phyloP scores from a whole-genome alignment of 1,284 basidiomycete species.

The Gastroboletus turbinatus region DNA sequence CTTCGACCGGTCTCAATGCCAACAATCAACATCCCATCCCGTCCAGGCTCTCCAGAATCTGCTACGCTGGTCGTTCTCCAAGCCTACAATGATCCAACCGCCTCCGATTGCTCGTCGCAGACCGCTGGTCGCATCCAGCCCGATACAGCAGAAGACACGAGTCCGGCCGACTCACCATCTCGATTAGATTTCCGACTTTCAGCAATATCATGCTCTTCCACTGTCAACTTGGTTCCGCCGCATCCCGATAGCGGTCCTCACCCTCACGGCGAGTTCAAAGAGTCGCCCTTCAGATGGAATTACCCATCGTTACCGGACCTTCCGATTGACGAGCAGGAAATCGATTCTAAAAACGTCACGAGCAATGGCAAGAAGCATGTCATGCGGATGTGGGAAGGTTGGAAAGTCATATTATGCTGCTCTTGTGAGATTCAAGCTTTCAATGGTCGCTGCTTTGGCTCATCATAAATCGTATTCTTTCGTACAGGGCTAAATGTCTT shows the following conservation, averaged over 20 bases:
- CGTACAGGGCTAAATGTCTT: conserved; percentile 64
- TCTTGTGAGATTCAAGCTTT: conserved; percentile 49
- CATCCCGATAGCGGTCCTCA: conserved; percentile 9
- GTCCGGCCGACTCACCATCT: conserved; percentile 16
- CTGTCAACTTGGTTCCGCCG: conserved; percentile 24
- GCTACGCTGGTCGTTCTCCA: conserved; percentile 32
- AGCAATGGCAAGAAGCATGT: conserved; percentile 3
- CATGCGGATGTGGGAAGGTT: conserved; percentile 43
- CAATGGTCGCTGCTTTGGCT: background rate
- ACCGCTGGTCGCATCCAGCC: background rate
- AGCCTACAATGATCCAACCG: conserved; percentile 22
- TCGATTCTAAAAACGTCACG: background rate
- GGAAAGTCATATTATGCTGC: conserved; percentile 52
- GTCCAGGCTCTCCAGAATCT: conserved; percentile 27
- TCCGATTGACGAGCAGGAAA: conserved; percentile 11
- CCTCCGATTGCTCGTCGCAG: background rate
- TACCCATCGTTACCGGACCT: conserved; percentile 25
- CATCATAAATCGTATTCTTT: background rate
- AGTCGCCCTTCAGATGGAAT: conserved; percentile 36
- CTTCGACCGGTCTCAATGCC: conserved; percentile 15
- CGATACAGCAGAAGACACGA: conserved; percentile 6
- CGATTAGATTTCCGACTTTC: conserved; percentile 28
- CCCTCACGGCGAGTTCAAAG: conserved; percentile 24
- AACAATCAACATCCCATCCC: conserved; percentile 5
- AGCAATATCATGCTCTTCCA: conserved; percentile 25